Evolutionary conservation across 129 eudicot species (phyloP).

Genomic region (Scalesia atractyloides): DNA sequence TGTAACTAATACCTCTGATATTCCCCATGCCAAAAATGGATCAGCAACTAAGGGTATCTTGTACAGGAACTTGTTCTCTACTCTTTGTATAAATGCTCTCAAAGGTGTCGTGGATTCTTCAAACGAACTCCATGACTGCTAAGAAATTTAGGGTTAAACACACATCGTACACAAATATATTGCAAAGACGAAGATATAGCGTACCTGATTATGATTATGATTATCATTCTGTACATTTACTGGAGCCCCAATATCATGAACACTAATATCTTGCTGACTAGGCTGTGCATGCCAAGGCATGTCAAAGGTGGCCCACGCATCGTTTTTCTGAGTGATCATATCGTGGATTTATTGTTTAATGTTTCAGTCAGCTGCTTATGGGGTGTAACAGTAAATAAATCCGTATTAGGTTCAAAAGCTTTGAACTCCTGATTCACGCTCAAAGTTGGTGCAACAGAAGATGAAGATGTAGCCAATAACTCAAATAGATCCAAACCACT

Average conservation of each 20-base stretch:
- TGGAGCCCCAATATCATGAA: conserved; percentile 41
- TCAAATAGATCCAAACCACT: conserved; percentile 61
- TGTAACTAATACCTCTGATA: conserved; percentile 39
- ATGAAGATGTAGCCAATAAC: conserved; percentile 41
- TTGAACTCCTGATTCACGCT: conserved; percentile 42
- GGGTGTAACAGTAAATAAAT: conserved; percentile 40
- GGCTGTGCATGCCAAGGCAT: conserved; percentile 50
- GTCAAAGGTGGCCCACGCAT: conserved; percentile 98
- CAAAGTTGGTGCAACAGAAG: conserved; percentile 40
- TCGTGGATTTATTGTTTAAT: conserved; percentile 35
- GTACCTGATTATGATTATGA: conserved; percentile 60
- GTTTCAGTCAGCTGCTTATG: conserved; percentile 42
- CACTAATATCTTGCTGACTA: conserved; percentile 38
- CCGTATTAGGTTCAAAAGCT: conserved; percentile 44
- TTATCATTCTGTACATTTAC: conserved; percentile 36
- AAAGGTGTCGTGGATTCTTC: conserved; percentile 38
- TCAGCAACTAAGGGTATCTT: conserved; percentile 33
- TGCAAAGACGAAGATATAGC: conserved; percentile 9
- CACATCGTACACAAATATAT: background rate
- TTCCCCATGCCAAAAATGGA: conserved; percentile 33
- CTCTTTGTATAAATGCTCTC: conserved; percentile 29
- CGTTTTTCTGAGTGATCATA: conserved; percentile 39
- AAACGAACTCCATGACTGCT: conserved; percentile 75
- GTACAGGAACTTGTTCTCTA: conserved; percentile 38
- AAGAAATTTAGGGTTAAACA: conserved; percentile 18